Base-by-base conservation (phyloP, 2,329 filamentous ascomycete species). In the Paraphaeosphaeria sporulosa region DNA sequence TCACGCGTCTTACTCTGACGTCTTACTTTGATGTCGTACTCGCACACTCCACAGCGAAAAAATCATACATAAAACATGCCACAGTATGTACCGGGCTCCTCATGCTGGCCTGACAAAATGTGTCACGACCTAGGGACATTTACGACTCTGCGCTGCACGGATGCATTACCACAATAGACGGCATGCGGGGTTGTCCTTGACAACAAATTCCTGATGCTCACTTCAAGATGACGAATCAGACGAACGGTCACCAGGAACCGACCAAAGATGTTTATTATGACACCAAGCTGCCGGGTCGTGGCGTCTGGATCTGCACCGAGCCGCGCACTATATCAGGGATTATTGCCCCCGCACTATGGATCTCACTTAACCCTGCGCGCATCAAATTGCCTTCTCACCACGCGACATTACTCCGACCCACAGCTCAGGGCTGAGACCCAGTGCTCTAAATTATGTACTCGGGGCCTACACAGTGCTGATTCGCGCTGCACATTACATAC, bases 261-360 rank as follows among this genome's bases (percentile, higher is more conserved):
- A 23, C 23, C 23, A 7, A 21, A 5, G 23, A 30, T 12, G 19
- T 1, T 44, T 36, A 30, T 44, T 44, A 40, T 50, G 9, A 55
- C 40, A 25, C 60, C 57, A 48, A 44, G 9, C 47, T 42, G 32
- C 50, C 49, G 57, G 57, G 27, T n/a, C 42, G 30, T 25, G 19
- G 8, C 25, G 44, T 44, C 58, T 46, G 52, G 62, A 62, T 64
- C 62, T 48, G 52, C 62, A 48, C 59, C 60, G 60, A 62, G 60
- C 62, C 62, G 57, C 57, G 60, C 55, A 48, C 52, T 61, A 62
- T 59, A 62, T 62, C 54, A 49, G 40, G 49, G 51, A 62, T 60
- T 64, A 59, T 55, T 57, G 52, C 42, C 23, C 49, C 52, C 58
- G 58, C 51, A 64, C 59, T 62, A 59, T 62, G 50, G 44, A 55